Evolutionary conservation across 2,329 filamentous ascomycete species (phyloP).

Genomic region (Colletotrichum aenigma): DNA sequence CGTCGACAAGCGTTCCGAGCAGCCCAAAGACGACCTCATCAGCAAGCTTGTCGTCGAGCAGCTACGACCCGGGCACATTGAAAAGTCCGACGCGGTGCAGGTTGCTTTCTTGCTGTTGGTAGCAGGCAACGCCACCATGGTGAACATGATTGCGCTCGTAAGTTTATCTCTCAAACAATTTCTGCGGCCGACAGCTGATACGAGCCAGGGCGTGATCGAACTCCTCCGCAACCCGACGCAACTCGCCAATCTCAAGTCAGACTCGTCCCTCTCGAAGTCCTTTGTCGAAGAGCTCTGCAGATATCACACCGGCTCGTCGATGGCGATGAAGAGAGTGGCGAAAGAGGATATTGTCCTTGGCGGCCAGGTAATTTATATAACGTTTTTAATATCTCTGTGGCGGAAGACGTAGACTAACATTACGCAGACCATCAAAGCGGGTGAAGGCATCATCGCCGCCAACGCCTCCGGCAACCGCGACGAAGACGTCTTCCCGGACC

Average conservation of each 20-base stretch:
- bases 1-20: slow-evolving; percentile 41
- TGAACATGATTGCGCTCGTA: slow-evolving; percentile 53
- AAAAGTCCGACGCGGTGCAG: slow-evolving; percentile 45
- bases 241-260: slow-evolving; percentile 41
- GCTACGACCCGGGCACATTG: slow-evolving; percentile 39
- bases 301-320: slow-evolving; percentile 50
- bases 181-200: neutral
- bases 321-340: slow-evolving; percentile 51
- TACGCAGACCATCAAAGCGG: slow-evolving; percentile 39
- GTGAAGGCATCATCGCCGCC: slow-evolving; percentile 51
- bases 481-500: slow-evolving; percentile 43
- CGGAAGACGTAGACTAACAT: neutral
- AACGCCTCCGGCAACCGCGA: slow-evolving; percentile 53
- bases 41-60: slow-evolving; percentile 47
- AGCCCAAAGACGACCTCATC: slow-evolving; percentile 49
- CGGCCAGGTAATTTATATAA: slow-evolving; percentile 34
- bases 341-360: slow-evolving; percentile 50
- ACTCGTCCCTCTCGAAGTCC: slow-evolving; percentile 36
- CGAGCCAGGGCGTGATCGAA: slow-evolving; percentile 43
- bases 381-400: neutral
- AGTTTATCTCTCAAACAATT: no score
- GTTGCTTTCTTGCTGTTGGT: slow-evolving; percentile 55
- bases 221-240: slow-evolving; percentile 47
- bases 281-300: slow-evolving; percentile 55
- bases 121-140: slow-evolving; percentile 56